Evolutionary conservation across 257 asterid species (phyloP).

Genomic region (Vinca minor): DNA sequence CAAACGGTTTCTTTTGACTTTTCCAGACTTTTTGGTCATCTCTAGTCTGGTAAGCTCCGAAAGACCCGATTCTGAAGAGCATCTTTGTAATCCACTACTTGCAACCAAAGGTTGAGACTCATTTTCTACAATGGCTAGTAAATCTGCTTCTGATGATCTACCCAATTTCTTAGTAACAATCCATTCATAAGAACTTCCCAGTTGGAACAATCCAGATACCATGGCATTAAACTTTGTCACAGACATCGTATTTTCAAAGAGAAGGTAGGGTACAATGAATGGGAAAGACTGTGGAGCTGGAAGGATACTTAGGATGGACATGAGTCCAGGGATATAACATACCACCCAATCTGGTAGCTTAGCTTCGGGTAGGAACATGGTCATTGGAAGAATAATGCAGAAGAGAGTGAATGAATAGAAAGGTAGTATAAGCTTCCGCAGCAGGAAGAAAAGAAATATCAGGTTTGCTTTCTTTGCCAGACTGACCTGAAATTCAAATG

Average conservation of each 20-base stretch:
- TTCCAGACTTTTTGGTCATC: slow-evolving; percentile 41
- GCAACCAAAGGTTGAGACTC: slow-evolving; percentile 36
- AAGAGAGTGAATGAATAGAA: slow-evolving; percentile 87
- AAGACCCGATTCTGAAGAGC: slow-evolving; percentile 63
- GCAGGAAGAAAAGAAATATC: slow-evolving; percentile 88
- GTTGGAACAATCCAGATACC: slow-evolving; percentile 71
- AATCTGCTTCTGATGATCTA: slow-evolving; percentile 78
- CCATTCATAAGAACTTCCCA: slow-evolving; percentile 86
- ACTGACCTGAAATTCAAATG: slow-evolving; percentile 48
- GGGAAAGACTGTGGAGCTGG: slow-evolving; percentile 82
- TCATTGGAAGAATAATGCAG: slow-evolving; percentile 89
- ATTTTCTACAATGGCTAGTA: slow-evolving; percentile 43
- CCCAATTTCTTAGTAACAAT: slow-evolving; percentile 81
- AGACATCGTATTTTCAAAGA: slow-evolving; percentile 89
- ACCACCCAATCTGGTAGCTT: slow-evolving; percentile 83
- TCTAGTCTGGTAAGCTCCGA: slow-evolving; percentile 55
- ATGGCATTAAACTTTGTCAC: slow-evolving; percentile 84
- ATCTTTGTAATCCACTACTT: slow-evolving; percentile 31
- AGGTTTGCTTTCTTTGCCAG: slow-evolving; percentile 70
- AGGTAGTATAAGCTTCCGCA: slow-evolving; percentile 85
- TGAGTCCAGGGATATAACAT: slow-evolving; percentile 76
- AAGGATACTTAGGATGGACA: slow-evolving; percentile 75
- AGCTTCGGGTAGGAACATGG: slow-evolving; percentile 95
- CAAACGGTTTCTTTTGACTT: slow-evolving; percentile 47
- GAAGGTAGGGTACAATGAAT: slow-evolving; percentile 81